phyloP scores from a whole-genome alignment of 2,329 filamentous ascomycete genomes.

The Huntiella savannae region DNA sequence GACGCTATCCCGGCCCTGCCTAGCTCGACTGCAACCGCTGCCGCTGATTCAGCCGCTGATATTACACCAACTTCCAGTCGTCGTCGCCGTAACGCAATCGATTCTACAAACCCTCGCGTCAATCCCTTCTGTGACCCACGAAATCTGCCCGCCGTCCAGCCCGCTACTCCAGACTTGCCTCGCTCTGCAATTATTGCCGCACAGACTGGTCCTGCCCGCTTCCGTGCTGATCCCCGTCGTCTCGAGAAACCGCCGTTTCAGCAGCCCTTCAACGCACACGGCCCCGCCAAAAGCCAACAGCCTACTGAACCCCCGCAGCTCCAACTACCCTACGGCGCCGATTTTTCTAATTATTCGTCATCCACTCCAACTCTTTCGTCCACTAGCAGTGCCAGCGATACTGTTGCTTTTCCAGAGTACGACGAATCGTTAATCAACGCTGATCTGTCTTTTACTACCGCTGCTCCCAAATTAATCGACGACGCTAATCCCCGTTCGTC shows the following conservation, averaged over 20 bases:
- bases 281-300: slow-evolving; percentile 6
- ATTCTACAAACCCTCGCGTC: slow-evolving; percentile 9
- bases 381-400: slow-evolving; percentile 3
- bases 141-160: slow-evolving; percentile 11
- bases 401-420: slow-evolving; percentile 11
- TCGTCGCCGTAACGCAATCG: slow-evolving; percentile 13
- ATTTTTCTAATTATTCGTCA: slow-evolving; percentile 7
- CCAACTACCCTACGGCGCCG: slow-evolving; percentile 11
- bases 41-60: not conserved
- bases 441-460: slow-evolving; percentile 8
- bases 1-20: not conserved
- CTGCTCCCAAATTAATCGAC: slow-evolving; percentile 2
- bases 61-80: slow-evolving; percentile 9
- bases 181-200: slow-evolving; percentile 13
- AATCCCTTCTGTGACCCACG: slow-evolving; percentile 10
- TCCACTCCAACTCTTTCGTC: not conserved
- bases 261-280: slow-evolving; percentile 10
- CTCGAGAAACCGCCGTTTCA: slow-evolving; percentile 11
- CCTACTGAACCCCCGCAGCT: slow-evolving; percentile 7
- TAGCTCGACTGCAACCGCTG: not conserved
- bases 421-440: slow-evolving; percentile 8
- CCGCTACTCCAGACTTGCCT: slow-evolving; percentile 9
- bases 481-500: slow-evolving; percentile 10
- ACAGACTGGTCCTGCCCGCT: slow-evolving; percentile 12
- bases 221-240: slow-evolving; percentile 12